Percentiles rank a stretch among this genome's conserved stretches.
Conservation (phyloP, 1,139 yeast genomes). For the Blastobotrys niveus region DNA sequence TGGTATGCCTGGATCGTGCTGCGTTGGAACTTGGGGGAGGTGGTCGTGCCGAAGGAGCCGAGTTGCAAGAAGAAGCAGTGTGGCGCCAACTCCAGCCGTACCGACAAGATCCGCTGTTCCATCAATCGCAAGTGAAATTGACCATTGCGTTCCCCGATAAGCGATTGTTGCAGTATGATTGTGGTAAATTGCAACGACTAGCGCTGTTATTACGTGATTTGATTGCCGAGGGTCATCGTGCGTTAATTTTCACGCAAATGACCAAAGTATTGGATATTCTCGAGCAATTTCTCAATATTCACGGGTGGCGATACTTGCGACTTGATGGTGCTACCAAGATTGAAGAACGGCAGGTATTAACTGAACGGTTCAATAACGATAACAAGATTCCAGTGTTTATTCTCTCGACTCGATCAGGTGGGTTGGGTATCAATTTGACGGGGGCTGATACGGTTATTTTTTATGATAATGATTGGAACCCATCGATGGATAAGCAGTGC, state of each 20-base stretch:
- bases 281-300: slow-evolving; percentile 89
- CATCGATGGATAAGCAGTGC: slow-evolving; percentile 99
- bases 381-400: slow-evolving; percentile 84
- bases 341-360: slow-evolving; percentile 90
- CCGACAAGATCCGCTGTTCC: slow-evolving; percentile 49
- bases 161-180: slow-evolving; percentile 84
- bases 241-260: slow-evolving; percentile 96
- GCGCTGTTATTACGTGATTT: slow-evolving; percentile 70
- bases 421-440: slow-evolving; percentile 92
- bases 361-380: slow-evolving; percentile 89
- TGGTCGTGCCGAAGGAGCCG: slow-evolving; percentile 26
- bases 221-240: slow-evolving; percentile 84
- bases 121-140: slow-evolving; percentile 75
- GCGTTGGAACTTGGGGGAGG: slow-evolving; percentile 46
- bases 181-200: slow-evolving; percentile 89
- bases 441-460: slow-evolving; percentile 99
- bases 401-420: slow-evolving; percentile 93
- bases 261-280: slow-evolving; percentile 89
- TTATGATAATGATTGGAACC: slow-evolving; percentile 99
- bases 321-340: slow-evolving; percentile 96
- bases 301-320: slow-evolving; percentile 91
- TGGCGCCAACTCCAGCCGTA: slow-evolving; percentile 14
- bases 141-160: slow-evolving; percentile 97
- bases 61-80: slow-evolving; percentile 9
- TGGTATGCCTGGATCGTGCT: slow-evolving; percentile 70